Conservation (phyloP, 768 basidiomycete species). For the Boletus tomentosulus region DNA sequence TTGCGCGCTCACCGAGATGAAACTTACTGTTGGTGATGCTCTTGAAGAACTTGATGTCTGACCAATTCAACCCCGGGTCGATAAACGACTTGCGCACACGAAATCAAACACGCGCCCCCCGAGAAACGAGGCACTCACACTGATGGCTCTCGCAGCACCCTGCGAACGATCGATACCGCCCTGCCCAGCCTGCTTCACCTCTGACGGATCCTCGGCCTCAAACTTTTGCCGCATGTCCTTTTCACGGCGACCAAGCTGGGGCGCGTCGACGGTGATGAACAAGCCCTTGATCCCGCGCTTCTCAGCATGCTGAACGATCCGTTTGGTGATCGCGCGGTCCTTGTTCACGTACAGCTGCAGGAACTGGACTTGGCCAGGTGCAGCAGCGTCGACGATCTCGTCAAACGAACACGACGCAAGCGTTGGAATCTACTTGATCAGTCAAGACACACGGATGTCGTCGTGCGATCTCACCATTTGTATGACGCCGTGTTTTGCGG, state of each 20-base stretch:
- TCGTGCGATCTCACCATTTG: conserved; percentile 54
- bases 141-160: conserved; percentile 92
- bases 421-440: conserved; percentile 73
- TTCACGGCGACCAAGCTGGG: conserved; percentile 90
- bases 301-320: conserved; percentile 88
- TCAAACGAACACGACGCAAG: conserved; percentile 95
- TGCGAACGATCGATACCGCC: conserved; percentile 73
- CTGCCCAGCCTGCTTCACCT: conserved; percentile 41
- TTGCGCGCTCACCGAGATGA: neutral
- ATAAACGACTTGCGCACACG: conserved; percentile 70
- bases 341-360: conserved; percentile 90
- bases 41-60: conserved; percentile 63
- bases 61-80: conserved; percentile 85
- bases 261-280: conserved; percentile 98
- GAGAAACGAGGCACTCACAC: conserved; percentile 42
- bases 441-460: neutral
- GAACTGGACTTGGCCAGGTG: conserved; percentile 77
- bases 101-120: neutral
- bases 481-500: conserved; percentile 71
- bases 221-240: conserved; percentile 99
- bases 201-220: conserved; percentile 58
- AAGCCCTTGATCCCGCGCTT: conserved; percentile 85
- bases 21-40: conserved; percentile 62
- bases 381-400: conserved; percentile 85
- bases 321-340: conserved; percentile 79